These are phyloP conservation scores for Crucihimalaya himalaica DNA, from an alignment of 345 rosid species.

Conservation along the genomic window DNA sequence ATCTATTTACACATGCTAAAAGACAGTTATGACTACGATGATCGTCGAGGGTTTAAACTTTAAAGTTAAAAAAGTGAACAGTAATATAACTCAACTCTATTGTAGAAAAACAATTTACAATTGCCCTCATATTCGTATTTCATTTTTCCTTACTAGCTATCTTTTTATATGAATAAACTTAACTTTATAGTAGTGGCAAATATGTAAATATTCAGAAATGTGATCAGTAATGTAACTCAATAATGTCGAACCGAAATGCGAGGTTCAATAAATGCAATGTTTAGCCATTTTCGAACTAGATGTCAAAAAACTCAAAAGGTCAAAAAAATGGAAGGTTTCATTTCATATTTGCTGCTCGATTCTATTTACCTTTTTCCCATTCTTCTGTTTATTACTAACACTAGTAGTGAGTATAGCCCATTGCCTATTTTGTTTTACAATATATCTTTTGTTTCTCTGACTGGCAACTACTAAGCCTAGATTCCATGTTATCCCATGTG, in stretches of 20 bases:
- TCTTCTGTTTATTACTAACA: slow-evolving; percentile 16
- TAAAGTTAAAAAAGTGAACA: too few relatives aligned
- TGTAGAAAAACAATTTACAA: too few relatives aligned
- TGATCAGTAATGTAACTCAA: neutral
- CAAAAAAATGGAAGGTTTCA: neutral
- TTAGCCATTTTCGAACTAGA: slow-evolving; percentile 25
- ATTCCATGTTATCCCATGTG: slow-evolving; percentile 33
- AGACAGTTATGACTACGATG: too few relatives aligned
- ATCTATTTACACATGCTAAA: too few relatives aligned
- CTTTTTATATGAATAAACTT: neutral
- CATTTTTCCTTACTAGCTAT: too few relatives aligned
- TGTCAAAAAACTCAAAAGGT: slow-evolving; percentile 5
- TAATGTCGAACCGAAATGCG: slow-evolving; percentile 14
- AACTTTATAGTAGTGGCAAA: neutral
- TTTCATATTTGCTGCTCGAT: neutral
- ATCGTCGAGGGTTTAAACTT: neutral
- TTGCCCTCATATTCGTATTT: neutral
- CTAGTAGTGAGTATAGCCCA: slow-evolving; percentile 18
- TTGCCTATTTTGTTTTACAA: slow-evolving; percentile 17
- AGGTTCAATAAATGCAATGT: slow-evolving; percentile 24
- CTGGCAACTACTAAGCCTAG: slow-evolving; percentile 11
- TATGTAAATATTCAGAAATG: neutral
- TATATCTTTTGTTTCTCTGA: neutral
- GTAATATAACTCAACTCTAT: too few relatives aligned
- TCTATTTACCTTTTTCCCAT: neutral